phyloP scores from a whole-genome alignment of 495 filamentous ascomycete species.

The Jackrogersella multiformis region DNA sequence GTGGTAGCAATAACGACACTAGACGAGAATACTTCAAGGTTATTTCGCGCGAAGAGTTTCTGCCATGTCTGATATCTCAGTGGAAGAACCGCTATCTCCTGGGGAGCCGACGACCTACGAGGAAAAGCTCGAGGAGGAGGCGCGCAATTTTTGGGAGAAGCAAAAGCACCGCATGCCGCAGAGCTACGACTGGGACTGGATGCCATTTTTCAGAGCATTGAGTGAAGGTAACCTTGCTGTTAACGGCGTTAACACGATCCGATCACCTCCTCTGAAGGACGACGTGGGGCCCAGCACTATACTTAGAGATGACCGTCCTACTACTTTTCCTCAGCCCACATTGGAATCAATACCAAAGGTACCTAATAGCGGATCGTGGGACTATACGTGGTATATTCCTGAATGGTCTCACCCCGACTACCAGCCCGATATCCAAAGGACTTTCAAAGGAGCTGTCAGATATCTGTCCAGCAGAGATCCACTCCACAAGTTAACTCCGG shows the following conservation, averaged over 20 bases:
- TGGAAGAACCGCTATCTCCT: too few relatives aligned
- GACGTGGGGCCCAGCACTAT: not conserved
- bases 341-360: slow-evolving; percentile 7
- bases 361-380: slow-evolving; percentile 20
- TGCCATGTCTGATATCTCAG: not conserved
- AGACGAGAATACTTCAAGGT: not conserved
- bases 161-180: too few relatives aligned
- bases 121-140: not conserved
- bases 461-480: slow-evolving; percentile 24
- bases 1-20: not conserved
- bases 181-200: slow-evolving; percentile 32
- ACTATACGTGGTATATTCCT: slow-evolving; percentile 40
- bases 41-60: not conserved
- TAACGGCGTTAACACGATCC: not conserved
- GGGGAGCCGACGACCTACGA: too few relatives aligned
- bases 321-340: too few relatives aligned
- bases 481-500: slow-evolving; percentile 39
- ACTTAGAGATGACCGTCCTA: not conserved
- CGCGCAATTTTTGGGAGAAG: not conserved
- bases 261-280: not conserved
- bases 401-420: slow-evolving; percentile 45
- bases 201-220: slow-evolving; percentile 25
- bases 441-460: not conserved
- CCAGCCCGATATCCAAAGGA: not conserved
- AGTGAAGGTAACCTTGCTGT: slow-evolving; percentile 14